Evolutionary conservation across 306 rosid species (phyloP).

Genomic region (Neltuma alba): DNA sequence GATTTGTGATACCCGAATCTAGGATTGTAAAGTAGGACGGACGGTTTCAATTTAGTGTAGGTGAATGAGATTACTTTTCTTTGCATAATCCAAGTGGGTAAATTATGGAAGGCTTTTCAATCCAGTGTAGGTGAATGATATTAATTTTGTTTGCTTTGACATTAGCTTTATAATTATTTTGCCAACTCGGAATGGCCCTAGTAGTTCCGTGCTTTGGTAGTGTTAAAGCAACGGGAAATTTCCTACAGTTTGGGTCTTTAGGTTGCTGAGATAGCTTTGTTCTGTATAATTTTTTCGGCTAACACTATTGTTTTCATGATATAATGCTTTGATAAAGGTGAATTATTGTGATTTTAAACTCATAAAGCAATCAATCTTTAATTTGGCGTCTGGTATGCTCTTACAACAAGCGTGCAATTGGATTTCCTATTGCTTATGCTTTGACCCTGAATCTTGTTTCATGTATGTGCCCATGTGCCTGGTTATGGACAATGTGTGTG

Average conservation of each 20-base stretch:
- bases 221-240: constrained; percentile 6
- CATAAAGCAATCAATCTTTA: not conserved
- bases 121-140: not conserved
- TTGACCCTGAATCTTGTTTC: constrained; percentile 1
- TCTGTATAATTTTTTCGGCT: not conserved
- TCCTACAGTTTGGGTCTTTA: constrained; percentile 20
- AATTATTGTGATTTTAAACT: not conserved
- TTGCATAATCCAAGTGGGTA: not conserved
- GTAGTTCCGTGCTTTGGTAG: not conserved
- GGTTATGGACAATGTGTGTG: not conserved
- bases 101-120: not conserved
- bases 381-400: not conserved
- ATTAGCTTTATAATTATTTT: not conserved
- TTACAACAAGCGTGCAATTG: not conserved
- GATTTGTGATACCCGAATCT: not conserved
- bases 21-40: not conserved
- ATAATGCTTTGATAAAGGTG: not conserved
- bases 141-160: not conserved
- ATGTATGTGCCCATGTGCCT: not conserved
- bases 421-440: not conserved
- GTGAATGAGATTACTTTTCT: constrained; percentile 4
- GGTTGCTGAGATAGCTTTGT: not conserved
- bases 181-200: not conserved
- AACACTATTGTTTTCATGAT: not conserved
- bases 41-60: constrained; percentile 22